Base-by-base conservation (phyloP, 805 yeast species). In the Zygosaccharomyces siamensis region DNA sequence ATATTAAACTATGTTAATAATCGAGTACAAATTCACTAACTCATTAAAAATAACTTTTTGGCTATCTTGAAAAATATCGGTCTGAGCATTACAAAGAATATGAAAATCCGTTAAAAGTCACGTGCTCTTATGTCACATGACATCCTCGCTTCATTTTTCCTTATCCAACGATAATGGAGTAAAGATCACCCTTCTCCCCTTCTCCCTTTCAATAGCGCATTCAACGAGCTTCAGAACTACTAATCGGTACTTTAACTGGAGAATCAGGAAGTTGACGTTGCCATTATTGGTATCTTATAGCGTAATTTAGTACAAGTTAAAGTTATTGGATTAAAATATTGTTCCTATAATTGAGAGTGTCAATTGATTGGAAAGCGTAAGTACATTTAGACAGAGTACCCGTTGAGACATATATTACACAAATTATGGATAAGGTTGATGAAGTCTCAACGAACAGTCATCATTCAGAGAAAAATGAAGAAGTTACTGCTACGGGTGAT, bases 371-470 rank as follows among this genome's bases (percentile, higher is more conserved):
- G 14, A 11, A 33, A 33, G 7, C 23, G 7, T 7, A 18, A 33
- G 10, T 10, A 11, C 3, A 33, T 33, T 33, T 8, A 33, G 16
- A 33, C 11, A 14, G 16, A 18, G 8, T 14, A 33, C 21, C 11
- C 37, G 16, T 33, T 14, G 16, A 11, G 33, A 31, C 4, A 33
- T 16, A 33, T 11, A 33, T 14, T 33, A 33, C 37, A 33, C 7
- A 30, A 41, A 41, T 20, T 23, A 41, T 41, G 44, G 20, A 41
- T 30, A 31, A 41, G 27, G 27, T 41, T 41, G 33, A 41, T 41
- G 44, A 26, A 30, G 20, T 20, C 10, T 7, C 20, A 33, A 11
- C 26, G 10, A 41, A 24, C 11, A 20, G n/a, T 41, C 12, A 14
- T 30, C 37, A 30, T n/a, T 37, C 16, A 18, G 28, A 20, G 26